Conservation (phyloP, 179 eudicot species). For the Nepenthes alata region DNA sequence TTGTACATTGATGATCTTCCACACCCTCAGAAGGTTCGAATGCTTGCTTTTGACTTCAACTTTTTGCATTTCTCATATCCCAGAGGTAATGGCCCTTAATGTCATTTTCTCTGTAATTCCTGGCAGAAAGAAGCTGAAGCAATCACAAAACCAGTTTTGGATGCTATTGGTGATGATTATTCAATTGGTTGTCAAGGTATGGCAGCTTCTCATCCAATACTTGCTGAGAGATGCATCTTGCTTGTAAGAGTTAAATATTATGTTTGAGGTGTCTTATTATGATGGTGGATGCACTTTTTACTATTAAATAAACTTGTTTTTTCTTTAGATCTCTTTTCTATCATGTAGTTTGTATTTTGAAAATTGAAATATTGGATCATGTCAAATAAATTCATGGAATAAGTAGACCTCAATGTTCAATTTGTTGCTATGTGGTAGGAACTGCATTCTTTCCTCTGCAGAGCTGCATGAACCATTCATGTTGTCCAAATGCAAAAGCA, state of each 20-base stretch:
- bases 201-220: background rate
- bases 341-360: background rate
- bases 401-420: background rate
- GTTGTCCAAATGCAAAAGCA: slow-evolving; percentile 85
- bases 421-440: slow-evolving; percentile 29
- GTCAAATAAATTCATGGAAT: background rate
- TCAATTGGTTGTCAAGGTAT: slow-evolving; percentile 80
- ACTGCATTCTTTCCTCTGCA: slow-evolving; percentile 89
- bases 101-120: slow-evolving; percentile 5
- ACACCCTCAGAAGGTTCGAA: slow-evolving; percentile 45
- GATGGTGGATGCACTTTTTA: background rate
- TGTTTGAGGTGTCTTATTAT: background rate
- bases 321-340: background rate
- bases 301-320: background rate
- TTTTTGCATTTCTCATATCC: background rate
- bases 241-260: background rate
- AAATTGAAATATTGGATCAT: too few species aligned
- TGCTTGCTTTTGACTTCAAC: background rate
- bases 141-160: slow-evolving; percentile 49
- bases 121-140: slow-evolving; percentile 64
- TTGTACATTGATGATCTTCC: slow-evolving; percentile 73
- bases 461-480: slow-evolving; percentile 97
- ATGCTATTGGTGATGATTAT: slow-evolving; percentile 93
- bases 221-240: background rate
- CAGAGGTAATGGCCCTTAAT: background rate